Evolutionary conservation across 805 yeast genomes (phyloP).

Genomic region (Yarrowia sp.): DNA sequence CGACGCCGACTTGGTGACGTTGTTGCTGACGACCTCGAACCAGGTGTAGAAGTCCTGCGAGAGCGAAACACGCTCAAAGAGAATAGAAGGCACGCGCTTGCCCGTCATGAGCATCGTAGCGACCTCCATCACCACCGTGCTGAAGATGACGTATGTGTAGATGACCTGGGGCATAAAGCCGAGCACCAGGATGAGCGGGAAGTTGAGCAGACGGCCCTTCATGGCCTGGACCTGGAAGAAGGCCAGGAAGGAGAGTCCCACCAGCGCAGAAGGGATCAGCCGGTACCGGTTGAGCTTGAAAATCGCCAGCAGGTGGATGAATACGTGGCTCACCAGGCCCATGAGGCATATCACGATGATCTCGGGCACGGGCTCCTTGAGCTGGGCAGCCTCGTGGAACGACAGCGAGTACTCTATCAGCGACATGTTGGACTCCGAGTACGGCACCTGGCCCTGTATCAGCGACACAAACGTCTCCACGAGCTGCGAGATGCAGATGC

Average conservation of each 20-base stretch:
- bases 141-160: conserved; percentile 48
- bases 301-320: conserved; percentile 62
- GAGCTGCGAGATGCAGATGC: conserved; percentile 55
- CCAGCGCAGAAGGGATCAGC: conserved; percentile 58
- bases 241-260: conserved; percentile 53
- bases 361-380: conserved; percentile 52
- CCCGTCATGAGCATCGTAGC: conserved; percentile 22
- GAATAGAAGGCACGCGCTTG: conserved; percentile 9
- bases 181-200: conserved; percentile 56
- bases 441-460: conserved; percentile 54
- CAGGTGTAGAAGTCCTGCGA: conserved; percentile 3
- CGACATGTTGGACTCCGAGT: conserved; percentile 65
- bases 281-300: conserved; percentile 53
- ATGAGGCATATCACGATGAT: conserved; percentile 52
- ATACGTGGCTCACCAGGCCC: conserved; percentile 57
- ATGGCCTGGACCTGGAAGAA: conserved; percentile 47
- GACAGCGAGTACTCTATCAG: conserved; percentile 74
- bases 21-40: conserved; percentile 12
- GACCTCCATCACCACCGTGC: conserved; percentile 9
- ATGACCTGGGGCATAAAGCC: conserved; percentile 69
- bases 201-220: conserved; percentile 44
- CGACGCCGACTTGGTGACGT: conserved; percentile 7
- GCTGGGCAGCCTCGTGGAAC: conserved; percentile 65
- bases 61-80: conserved; percentile 6
- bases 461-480: conserved; percentile 64